phyloP scores from a whole-genome alignment of 441 rosid genomes.

The Adansonia madagascariensis region DNA sequence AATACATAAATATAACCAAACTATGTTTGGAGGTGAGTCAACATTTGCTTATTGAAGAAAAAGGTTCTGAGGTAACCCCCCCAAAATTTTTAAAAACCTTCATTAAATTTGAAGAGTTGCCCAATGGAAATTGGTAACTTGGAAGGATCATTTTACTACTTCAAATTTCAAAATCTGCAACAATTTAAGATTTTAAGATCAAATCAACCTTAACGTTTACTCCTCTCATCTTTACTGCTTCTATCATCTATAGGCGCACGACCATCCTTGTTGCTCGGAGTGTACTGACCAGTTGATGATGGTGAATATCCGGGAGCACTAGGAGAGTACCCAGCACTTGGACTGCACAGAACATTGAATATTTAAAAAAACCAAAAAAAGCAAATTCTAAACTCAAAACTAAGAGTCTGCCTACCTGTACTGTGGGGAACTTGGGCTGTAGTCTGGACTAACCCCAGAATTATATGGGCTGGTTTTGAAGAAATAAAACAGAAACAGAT shows the following conservation, averaged over 20 bases:
- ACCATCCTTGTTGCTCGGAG: conserved; percentile 68
- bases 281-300: conserved; percentile 83
- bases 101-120: too few relatives aligned
- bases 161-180: conserved; percentile 1
- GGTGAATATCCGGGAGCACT: conserved; percentile 93
- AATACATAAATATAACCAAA: too few relatives aligned
- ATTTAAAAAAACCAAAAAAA: background rate
- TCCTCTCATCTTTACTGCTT: conserved; percentile 33
- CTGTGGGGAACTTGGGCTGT: conserved; percentile 81
- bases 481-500: background rate
- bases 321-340: conserved; percentile 95
- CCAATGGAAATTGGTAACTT: too few relatives aligned
- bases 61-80: too few relatives aligned
- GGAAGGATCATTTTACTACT: background rate
- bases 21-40: too few relatives aligned
- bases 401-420: conserved; percentile 47
- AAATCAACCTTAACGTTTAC: conserved; percentile 20
- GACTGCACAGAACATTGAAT: conserved; percentile 39
- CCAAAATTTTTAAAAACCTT: too few relatives aligned
- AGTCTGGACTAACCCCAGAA: conserved; percentile 80
- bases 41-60: too few relatives aligned
- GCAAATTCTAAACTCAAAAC: background rate
- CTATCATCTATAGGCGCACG: background rate
- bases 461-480: conserved; percentile 68
- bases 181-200: background rate